A percentile compares a stretch with the other conserved stretches of the same genome.
phyloP scores from a whole-genome alignment of 768 basidiomycete species.

The Ramaria rubella region DNA sequence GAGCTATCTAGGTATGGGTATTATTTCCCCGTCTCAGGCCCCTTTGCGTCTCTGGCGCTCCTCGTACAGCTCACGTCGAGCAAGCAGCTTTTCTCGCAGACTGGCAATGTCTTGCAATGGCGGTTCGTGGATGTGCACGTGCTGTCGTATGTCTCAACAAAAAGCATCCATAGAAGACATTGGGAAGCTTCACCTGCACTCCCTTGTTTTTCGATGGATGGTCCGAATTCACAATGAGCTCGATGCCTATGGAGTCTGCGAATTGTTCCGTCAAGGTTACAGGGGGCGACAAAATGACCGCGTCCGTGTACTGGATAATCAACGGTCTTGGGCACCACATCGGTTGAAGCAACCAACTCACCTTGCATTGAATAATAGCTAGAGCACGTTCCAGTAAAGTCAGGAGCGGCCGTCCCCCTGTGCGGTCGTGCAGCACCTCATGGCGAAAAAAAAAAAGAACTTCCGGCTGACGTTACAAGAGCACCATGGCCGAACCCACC shows the following conservation, averaged over 20 bases:
- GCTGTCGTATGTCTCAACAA: neutral
- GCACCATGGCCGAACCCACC: neutral
- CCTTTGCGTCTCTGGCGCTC: neutral
- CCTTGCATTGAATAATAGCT: constrained; percentile 14
- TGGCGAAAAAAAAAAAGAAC: neutral
- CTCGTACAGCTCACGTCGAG: neutral
- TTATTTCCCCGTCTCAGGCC: neutral
- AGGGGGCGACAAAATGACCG: constrained; percentile 1
- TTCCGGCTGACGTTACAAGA: neutral
- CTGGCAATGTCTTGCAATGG: neutral
- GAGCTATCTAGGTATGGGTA: too few species aligned
- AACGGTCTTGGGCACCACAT: neutral
- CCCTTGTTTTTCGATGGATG: neutral
- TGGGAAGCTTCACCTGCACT: neutral
- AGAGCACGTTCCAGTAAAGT: constrained; percentile 10
- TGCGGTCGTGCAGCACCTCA: constrained; percentile 5
- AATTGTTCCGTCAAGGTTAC: neutral
- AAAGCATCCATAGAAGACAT: neutral
- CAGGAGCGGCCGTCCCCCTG: constrained; percentile 11
- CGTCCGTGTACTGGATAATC: constrained; percentile 3
- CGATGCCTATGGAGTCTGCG: neutral
- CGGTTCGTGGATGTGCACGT: neutral
- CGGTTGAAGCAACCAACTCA: neutral
- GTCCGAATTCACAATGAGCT: neutral
- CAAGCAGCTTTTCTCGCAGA: neutral